Conservation (phyloP, 2,329 filamentous ascomycete genomes). For the Clarireedia paspali region DNA sequence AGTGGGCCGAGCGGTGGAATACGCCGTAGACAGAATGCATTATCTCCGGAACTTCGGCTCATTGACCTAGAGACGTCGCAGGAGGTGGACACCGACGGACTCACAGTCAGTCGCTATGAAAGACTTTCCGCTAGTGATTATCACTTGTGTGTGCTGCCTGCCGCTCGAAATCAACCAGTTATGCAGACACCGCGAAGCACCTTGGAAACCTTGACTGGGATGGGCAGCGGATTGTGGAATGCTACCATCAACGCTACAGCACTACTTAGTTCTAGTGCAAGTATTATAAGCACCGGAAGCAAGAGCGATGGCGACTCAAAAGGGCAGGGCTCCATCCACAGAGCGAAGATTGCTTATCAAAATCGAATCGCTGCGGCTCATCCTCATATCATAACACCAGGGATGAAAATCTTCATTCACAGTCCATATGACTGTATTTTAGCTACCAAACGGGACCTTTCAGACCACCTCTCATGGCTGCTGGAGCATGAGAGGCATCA, state of each 20-base stretch:
- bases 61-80: slow-evolving; percentile 80
- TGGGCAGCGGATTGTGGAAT: slow-evolving; percentile 78
- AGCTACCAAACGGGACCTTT: slow-evolving; percentile 76
- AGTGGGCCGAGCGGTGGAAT: slow-evolving; percentile 59
- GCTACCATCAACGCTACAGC: slow-evolving; percentile 80
- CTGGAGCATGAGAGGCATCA: slow-evolving; percentile 74
- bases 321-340: slow-evolving; percentile 32
- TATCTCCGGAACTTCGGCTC: slow-evolving; percentile 81
- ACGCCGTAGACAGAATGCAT: slow-evolving; percentile 66
- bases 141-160: slow-evolving; percentile 76
- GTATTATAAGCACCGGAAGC: slow-evolving; percentile 56
- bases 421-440: slow-evolving; percentile 96
- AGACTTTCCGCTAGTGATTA: slow-evolving; percentile 84
- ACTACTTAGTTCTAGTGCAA: slow-evolving; percentile 81
- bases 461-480: slow-evolving; percentile 82
- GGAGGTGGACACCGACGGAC: slow-evolving; percentile 78
- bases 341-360: slow-evolving; percentile 32
- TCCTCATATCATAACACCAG: slow-evolving; percentile 35
- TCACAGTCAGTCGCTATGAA: slow-evolving; percentile 82
- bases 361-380: slow-evolving; percentile 31
- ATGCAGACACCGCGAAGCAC: slow-evolving; percentile 59
- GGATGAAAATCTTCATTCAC: slow-evolving; percentile 84
- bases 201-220: slow-evolving; percentile 65
- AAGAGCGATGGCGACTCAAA: slow-evolving; percentile 50
- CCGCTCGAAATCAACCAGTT: slow-evolving; percentile 58